phyloP scores from a whole-genome alignment of 2,329 filamentous ascomycete species.

The Aspergillus pseudoglaucus region DNA sequence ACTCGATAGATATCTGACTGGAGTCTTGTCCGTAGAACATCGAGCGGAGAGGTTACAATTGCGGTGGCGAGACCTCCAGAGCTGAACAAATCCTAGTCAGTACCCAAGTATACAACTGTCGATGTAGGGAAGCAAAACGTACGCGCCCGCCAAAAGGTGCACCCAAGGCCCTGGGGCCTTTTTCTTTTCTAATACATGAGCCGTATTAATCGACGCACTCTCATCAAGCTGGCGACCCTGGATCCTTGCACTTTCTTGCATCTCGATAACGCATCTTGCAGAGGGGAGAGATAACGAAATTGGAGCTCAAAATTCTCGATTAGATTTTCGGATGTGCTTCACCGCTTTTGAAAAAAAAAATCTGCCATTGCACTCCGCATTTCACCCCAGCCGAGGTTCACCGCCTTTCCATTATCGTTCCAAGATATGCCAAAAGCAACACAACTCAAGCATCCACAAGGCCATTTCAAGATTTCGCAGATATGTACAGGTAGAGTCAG shows the following conservation, averaged over 20 bases:
- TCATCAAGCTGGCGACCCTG: not conserved
- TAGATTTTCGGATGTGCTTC: not conserved
- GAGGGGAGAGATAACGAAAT: not conserved
- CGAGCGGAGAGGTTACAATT: not conserved
- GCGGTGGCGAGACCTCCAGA: slow-evolving; percentile 1
- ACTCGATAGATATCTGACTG: not conserved
- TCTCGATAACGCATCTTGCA: not conserved
- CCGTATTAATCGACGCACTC: not conserved
- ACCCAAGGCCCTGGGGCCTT: not conserved
- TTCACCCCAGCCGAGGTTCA: no score
- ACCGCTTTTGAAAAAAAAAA: not conserved
- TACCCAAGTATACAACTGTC: not conserved
- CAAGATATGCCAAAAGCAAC: no score
- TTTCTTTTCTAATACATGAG: not conserved
- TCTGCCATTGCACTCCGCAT: no score
- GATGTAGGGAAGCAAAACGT: not conserved
- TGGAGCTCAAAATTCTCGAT: not conserved
- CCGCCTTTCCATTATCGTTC: no score
- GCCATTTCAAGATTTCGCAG: not conserved
- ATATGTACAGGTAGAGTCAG: not conserved
- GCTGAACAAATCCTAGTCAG: not conserved
- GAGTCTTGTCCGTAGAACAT: not conserved
- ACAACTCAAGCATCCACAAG: no score
- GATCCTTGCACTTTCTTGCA: not conserved
- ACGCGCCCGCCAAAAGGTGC: slow-evolving; percentile 1